Base-by-base conservation (phyloP, 2,329 filamentous ascomycete species). In the Aspergillus pseudoterreus region DNA sequence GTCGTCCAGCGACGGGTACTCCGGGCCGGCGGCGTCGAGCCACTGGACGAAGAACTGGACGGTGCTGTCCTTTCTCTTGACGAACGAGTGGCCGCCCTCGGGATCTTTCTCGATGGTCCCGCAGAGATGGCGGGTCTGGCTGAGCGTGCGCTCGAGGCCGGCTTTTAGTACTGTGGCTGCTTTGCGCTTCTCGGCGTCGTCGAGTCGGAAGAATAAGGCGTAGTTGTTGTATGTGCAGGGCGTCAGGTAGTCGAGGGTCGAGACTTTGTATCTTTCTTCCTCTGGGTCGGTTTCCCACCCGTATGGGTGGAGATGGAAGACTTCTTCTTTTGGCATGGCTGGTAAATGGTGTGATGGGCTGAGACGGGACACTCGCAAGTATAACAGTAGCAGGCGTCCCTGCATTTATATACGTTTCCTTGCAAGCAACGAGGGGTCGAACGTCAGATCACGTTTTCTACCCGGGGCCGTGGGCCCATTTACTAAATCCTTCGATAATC, bases 61-160 rank as follows among this genome's bases (percentile, higher is more conserved):
- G 0, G 69, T 72, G 51, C 61, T 68, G 17, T 70, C 59, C 38
- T 56, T 66, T 30, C 51, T 68, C 52, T 69, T 75, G 8, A 66
- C 61, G 32, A 74, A 72, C 0, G 64, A 72, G 45, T 73, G 63
- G 10, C 67, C 69, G 4, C 69, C 70, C 0, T 54, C 45, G 0
- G 60, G 41, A n/a, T 75, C 66, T 36, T 67, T 66, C 51, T 76
- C 74, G 39, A 78, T 73, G 1, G 61, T 68, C 0, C 73, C 70
- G 17, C 66, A 68, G 6, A 75, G 59, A 47, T 76, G 70, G 2
- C 72, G 58, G 0, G 60, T 58, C 48, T 77, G 72, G 27, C 63
- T 63, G 0, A 77, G 59, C 1, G 69, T 73, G 5, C 56, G 53
- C 52, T 73, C 67, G 4, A 76, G 63, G 8, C 71, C 72, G 11